Evolutionary conservation across 305 asterid genomes (phyloP).

Genomic region (Fraxinus xanthoxyloides): DNA sequence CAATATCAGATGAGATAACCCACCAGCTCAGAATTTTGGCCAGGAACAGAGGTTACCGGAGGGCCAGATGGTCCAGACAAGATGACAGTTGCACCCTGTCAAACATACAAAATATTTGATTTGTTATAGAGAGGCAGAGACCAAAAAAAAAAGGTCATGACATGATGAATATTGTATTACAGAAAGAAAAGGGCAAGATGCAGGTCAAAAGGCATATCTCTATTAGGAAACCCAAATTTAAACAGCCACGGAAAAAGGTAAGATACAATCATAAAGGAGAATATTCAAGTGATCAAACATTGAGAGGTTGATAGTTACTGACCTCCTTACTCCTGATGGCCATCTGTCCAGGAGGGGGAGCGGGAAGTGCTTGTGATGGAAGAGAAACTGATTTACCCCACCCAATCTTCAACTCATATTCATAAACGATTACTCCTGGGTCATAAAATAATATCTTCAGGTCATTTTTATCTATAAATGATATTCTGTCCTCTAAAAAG

Average conservation of each 20-base stretch:
- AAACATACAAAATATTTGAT: constrained; percentile 25
- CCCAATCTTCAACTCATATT: constrained; percentile 90
- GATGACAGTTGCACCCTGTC: constrained; percentile 91
- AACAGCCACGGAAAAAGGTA: neutral
- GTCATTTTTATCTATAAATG: neutral
- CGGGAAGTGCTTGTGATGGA: constrained; percentile 97
- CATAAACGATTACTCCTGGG: constrained; percentile 91
- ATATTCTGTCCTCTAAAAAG: neutral
- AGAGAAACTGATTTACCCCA: constrained; percentile 98
- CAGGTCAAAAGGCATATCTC: neutral
- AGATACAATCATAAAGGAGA: neutral
- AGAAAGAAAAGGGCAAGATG: neutral
- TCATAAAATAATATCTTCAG: constrained; percentile 18
- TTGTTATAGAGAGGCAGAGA: constrained; percentile 13
- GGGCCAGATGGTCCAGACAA: constrained; percentile 94
- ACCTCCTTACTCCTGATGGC: constrained; percentile 98
- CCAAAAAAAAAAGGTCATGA: neutral
- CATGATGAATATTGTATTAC: neutral
- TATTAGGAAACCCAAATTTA: neutral
- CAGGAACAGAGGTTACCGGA: constrained; percentile 79
- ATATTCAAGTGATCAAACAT: neutral
- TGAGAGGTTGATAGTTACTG: constrained; percentile 1
- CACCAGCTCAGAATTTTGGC: constrained; percentile 93
- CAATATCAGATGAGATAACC: constrained; percentile 29
- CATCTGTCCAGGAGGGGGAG: constrained; percentile 99